Percentiles rank a stretch among this genome's conserved stretches.
phyloP scores from a whole-genome alignment of 192 early-diverging fungal species.

The Pilaira anomala region DNA sequence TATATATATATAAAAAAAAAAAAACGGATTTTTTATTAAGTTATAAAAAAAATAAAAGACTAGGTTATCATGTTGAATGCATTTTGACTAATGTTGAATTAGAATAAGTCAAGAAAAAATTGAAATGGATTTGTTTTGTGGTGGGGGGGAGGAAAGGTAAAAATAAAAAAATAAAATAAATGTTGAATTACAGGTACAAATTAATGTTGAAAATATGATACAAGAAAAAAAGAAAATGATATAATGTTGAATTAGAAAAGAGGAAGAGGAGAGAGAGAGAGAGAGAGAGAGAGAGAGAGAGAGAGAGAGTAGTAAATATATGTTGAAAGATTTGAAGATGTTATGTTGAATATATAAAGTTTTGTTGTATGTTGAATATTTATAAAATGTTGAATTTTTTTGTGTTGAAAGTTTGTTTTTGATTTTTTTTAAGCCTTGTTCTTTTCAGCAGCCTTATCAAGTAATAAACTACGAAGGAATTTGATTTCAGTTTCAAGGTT shows the following conservation, averaged over 20 bases:
- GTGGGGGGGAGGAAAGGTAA: background rate
- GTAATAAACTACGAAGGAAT: slow-evolving; percentile 83
- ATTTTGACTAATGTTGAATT: slow-evolving; percentile 17
- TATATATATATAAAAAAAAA: background rate
- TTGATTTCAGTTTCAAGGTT: slow-evolving; percentile 90
- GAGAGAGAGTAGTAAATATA: background rate
- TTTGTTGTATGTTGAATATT: slow-evolving; percentile 10
- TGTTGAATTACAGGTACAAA: slow-evolving; percentile 3
- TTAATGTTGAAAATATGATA: slow-evolving; percentile 1
- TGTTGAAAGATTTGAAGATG: slow-evolving; percentile 5
- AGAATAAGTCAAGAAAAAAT: background rate
- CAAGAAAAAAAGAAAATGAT: background rate
- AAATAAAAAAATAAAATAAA: background rate
- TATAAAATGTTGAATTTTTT: slow-evolving; percentile 13
- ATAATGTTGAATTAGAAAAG: slow-evolving; percentile 19
- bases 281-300: background rate
- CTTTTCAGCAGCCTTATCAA: slow-evolving; percentile 61
- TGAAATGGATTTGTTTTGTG: background rate
- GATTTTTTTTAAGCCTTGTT: slow-evolving; percentile 22
- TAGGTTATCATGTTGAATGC: slow-evolving; percentile 16
- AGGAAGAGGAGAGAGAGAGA: background rate
- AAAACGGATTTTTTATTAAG: background rate
- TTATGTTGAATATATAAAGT: slow-evolving; percentile 2
- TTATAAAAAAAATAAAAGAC: background rate
- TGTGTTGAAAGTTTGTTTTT: slow-evolving; percentile 1